Evolutionary conservation across 2,329 filamentous ascomycete genomes (phyloP).

Genomic region (Elsinoe batatas): DNA sequence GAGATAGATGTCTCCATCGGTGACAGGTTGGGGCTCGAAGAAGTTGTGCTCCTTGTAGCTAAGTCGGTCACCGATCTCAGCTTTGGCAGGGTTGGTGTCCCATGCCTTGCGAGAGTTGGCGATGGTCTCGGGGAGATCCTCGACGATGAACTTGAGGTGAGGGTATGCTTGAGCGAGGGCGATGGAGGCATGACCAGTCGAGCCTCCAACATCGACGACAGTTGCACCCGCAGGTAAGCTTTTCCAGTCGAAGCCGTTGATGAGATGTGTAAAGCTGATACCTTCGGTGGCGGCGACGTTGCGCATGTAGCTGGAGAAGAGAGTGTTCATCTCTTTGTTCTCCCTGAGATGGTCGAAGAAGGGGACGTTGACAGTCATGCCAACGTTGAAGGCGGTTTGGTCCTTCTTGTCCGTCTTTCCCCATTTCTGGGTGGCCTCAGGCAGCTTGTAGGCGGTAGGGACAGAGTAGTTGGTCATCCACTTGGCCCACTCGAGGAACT

Average conservation of each 20-base stretch:
- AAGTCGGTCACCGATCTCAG: conserved; percentile 16
- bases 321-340: conserved; percentile 16
- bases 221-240: conserved; percentile 35
- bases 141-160: conserved; percentile 34
- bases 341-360: conserved; percentile 20
- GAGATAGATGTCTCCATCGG: conserved; percentile 24
- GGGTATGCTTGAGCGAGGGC: conserved; percentile 34
- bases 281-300: conserved; percentile 32
- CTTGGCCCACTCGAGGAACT: conserved; percentile 17
- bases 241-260: conserved; percentile 46
- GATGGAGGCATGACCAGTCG: conserved; percentile 34
- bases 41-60: conserved; percentile 20
- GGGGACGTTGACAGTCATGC: conserved; percentile 16
- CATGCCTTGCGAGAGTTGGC: conserved; percentile 13
- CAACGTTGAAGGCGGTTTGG: conserved; percentile 20
- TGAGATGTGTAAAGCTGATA: conserved; percentile 45
- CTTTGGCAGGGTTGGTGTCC: conserved; percentile 8
- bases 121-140: conserved; percentile 32
- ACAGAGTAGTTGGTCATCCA: conserved; percentile 18
- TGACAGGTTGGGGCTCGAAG: conserved; percentile 23
- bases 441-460: conserved; percentile 17
- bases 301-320: conserved; percentile 20
- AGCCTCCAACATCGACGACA: conserved; percentile 41
- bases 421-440: conserved; percentile 19
- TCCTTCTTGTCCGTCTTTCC: conserved; percentile 18